Evolutionary conservation across 352 stramenopile genomes (phyloP).

Genomic region (Halophytophthora batemanensis): DNA sequence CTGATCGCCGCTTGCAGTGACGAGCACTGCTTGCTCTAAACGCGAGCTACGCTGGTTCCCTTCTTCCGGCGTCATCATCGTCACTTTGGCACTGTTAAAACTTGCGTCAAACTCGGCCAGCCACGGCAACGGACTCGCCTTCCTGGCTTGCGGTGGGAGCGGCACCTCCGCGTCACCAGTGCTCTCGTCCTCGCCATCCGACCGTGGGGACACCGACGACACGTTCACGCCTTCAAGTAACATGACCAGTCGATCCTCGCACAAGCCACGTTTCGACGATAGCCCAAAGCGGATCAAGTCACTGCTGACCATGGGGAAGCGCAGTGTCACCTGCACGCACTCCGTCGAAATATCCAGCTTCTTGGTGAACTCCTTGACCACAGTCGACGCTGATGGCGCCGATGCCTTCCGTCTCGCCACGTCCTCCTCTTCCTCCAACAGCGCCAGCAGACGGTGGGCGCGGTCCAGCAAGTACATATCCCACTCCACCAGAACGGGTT

Average conservation of each 20-base stretch:
- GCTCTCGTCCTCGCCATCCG: conserved; percentile 7
- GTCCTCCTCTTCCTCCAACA: conserved; percentile 56
- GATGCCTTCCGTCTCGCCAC: conserved; percentile 12
- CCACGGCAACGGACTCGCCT: conserved; percentile 42
- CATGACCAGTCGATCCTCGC: conserved; percentile 77
- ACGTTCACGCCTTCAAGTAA: conserved; percentile 65
- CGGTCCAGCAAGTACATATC: conserved; percentile 87
- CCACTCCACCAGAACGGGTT: conserved; percentile 79
- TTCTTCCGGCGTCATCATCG: conserved; percentile 45
- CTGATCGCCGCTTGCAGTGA: conserved; percentile 38
- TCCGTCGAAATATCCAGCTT: conserved; percentile 71
- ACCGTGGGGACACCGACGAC: conserved; percentile 18
- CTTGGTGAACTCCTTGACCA: conserved; percentile 36
- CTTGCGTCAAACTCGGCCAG: conserved; percentile 59
- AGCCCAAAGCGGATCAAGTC: conserved; percentile 79
- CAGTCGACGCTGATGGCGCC: conserved; percentile 1
- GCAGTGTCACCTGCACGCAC: conserved; percentile 63
- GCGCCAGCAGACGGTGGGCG: conserved; percentile 62
- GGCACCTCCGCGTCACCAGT: neutral
- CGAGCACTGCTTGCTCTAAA: conserved; percentile 42
- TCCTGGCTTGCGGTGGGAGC: conserved; percentile 20
- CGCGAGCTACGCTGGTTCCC: conserved; percentile 49
- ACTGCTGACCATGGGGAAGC: conserved; percentile 84
- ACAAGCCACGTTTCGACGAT: conserved; percentile 75
- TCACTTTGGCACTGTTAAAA: conserved; percentile 50